phyloP scores from a whole-genome alignment of 805 yeast species.

The Isabelozyma rhagii region DNA sequence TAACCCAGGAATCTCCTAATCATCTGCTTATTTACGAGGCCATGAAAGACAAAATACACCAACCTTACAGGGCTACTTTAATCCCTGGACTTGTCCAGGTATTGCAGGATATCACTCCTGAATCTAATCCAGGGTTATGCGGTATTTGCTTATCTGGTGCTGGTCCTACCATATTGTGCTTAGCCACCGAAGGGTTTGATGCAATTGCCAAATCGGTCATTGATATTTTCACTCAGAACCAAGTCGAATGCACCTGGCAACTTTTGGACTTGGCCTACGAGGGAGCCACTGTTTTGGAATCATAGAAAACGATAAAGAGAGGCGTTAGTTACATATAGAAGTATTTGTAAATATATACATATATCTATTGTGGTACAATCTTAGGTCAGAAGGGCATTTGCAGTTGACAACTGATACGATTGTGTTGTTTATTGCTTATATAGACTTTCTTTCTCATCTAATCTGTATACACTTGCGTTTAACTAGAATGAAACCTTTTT shows the following conservation, averaged over 20 bases:
- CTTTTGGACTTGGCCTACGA: constrained; percentile 82
- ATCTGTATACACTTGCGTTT: too few species aligned
- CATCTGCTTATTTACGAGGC: constrained; percentile 84
- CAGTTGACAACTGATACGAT: too few species aligned
- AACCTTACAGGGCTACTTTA: constrained; percentile 89
- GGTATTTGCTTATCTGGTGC: constrained; percentile 98
- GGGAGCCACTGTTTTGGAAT: constrained; percentile 61
- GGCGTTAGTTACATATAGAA: too few species aligned
- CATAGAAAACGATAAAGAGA: background rate
- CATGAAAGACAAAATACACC: constrained; percentile 96
- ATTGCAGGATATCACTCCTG: constrained; percentile 75
- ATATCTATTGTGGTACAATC: too few species aligned
- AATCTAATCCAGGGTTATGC: constrained; percentile 75
- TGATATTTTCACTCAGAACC: constrained; percentile 59
- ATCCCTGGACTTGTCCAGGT: constrained; percentile 90
- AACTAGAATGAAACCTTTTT: too few species aligned
- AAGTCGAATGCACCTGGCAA: constrained; percentile 77
- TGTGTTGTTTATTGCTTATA: too few species aligned
- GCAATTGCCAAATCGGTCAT: constrained; percentile 76
- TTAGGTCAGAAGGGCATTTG: too few species aligned
- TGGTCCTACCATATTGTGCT: constrained; percentile 93
- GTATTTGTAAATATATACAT: too few species aligned
- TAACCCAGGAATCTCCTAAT: constrained; percentile 80
- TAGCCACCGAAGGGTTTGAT: constrained; percentile 88
- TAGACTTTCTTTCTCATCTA: too few species aligned